These are phyloP conservation scores for Platanus orientalis DNA, from an alignment of 164 flowering plant genomes.

Conservation along the genomic window DNA sequence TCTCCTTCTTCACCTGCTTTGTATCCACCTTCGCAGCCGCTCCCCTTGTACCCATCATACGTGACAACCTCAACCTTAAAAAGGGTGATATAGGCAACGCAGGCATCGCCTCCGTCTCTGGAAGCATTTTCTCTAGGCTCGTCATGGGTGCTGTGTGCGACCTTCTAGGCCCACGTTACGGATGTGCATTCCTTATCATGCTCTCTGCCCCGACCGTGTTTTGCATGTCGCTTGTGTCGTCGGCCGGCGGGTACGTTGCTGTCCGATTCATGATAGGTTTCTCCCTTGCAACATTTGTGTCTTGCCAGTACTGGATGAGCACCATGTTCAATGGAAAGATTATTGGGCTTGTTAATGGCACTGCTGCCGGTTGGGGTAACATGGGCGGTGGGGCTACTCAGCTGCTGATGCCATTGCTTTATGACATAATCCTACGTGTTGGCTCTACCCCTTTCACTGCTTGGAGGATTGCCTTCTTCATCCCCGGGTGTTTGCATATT, in stretches of 20 bases:
- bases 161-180: conserved; percentile 72
- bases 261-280: conserved; percentile 78
- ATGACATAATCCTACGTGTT: conserved; percentile 21
- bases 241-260: conserved; percentile 50
- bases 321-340: conserved; percentile 56
- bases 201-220: conserved; percentile 72
- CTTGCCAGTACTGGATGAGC: conserved; percentile 85
- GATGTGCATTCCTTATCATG: conserved; percentile 60
- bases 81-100: conserved; percentile 79
- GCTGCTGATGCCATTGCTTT: conserved; percentile 79
- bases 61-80: conserved; percentile 76
- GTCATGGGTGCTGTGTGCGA: conserved; percentile 87
- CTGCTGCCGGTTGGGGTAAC: conserved; percentile 89
- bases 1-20: conserved; percentile 76
- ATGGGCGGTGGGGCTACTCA: conserved; percentile 93
- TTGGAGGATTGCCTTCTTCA: conserved; percentile 84
- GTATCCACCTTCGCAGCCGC: conserved; percentile 83
- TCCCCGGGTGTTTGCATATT: conserved; percentile 61
- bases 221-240: conserved; percentile 35
- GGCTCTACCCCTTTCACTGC: conserved; percentile 73
- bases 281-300: conserved; percentile 81
- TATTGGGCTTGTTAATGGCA: conserved; percentile 69
- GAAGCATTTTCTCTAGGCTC: conserved; percentile 72
- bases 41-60: conserved; percentile 73
- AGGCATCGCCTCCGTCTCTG: conserved; percentile 85